Evolutionary conservation across 1,284 basidiomycete genomes (phyloP).

Genomic region (Ustilago bromivora): DNA sequence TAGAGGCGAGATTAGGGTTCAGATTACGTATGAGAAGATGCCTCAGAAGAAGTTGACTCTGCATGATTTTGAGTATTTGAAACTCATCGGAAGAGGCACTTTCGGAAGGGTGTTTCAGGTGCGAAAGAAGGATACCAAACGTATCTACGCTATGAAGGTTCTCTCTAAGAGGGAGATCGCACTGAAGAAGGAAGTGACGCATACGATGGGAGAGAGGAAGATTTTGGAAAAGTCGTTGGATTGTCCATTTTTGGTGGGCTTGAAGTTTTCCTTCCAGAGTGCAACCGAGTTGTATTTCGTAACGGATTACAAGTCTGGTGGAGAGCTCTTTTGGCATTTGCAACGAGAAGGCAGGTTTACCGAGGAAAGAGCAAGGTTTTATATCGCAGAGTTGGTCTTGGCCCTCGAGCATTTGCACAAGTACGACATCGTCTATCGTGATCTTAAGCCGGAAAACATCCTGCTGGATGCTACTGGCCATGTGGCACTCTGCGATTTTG

Average conservation of each 20-base stretch:
- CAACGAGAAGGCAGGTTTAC: slow-evolving; percentile 97
- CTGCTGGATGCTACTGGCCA: slow-evolving; percentile 96
- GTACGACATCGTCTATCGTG: slow-evolving; percentile 98
- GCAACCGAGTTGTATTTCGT: slow-evolving; percentile 95
- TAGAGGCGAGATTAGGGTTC: slow-evolving; percentile 88
- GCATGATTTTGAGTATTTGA: slow-evolving; percentile 95
- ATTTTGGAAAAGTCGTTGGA: slow-evolving; percentile 94
- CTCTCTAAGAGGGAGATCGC: slow-evolving; percentile 98
- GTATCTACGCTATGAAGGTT: slow-evolving; percentile 99
- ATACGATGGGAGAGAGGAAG: slow-evolving; percentile 99
- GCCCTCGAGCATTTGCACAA: slow-evolving; percentile 96
- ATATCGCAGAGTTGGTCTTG: slow-evolving; percentile 93
- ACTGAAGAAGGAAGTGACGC: slow-evolving; percentile 98
- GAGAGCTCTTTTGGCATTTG: slow-evolving; percentile 95
- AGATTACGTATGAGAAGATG: slow-evolving; percentile 84
- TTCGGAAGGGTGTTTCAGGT: slow-evolving; percentile 99
- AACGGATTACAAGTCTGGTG: slow-evolving; percentile 98
- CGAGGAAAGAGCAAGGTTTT: slow-evolving; percentile 91
- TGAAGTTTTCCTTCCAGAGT: slow-evolving; percentile 99
- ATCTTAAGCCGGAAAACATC: slow-evolving; percentile 98
- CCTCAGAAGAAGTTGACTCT: slow-evolving; percentile 68
- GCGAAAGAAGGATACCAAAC: slow-evolving; percentile 94
- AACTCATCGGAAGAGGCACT: slow-evolving; percentile 96
- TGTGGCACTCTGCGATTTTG: slow-evolving; percentile 98
- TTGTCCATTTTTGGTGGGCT: slow-evolving; percentile 95